phyloP scores from a whole-genome alignment of 1,284 basidiomycete species.

The Puccinia coronata region DNA sequence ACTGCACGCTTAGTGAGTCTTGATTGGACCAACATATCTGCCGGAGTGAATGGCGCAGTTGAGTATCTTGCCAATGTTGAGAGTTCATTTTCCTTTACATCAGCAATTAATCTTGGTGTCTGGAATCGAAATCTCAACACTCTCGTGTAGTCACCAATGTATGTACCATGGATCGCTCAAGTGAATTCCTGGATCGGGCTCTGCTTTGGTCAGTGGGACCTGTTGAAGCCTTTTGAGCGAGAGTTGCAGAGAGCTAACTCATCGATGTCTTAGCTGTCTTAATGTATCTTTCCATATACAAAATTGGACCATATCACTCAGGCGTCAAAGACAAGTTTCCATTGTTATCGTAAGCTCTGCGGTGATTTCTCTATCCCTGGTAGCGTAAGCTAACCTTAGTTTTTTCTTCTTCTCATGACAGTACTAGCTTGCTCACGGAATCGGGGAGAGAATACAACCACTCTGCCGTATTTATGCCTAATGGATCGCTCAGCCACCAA shows the following conservation, averaged over 20 bases:
- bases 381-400: not conserved
- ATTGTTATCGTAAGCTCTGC: constrained; percentile 45
- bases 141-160: constrained; percentile 46
- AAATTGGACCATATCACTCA: constrained; percentile 34
- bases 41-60: constrained; percentile 50
- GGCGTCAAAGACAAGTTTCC: constrained; percentile 42
- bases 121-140: not conserved
- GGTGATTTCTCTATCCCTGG: not conserved
- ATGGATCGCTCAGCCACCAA: constrained; percentile 26
- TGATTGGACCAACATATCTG: constrained; percentile 50
- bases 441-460: constrained; percentile 40
- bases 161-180: constrained; percentile 50
- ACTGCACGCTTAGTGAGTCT: constrained; percentile 35
- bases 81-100: not conserved
- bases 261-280: constrained; percentile 26
- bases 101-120: not conserved
- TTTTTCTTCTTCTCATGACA: not conserved
- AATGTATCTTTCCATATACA: constrained; percentile 49
- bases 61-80: constrained; percentile 20
- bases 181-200: constrained; percentile 49
- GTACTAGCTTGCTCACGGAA: constrained; percentile 37
- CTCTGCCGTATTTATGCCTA: constrained; percentile 39
- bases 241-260: not conserved
- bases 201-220: constrained; percentile 15
- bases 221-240: not conserved